Conservation (phyloP, 495 filamentous ascomycete genomes). For the Penicillium waksmanii region DNA sequence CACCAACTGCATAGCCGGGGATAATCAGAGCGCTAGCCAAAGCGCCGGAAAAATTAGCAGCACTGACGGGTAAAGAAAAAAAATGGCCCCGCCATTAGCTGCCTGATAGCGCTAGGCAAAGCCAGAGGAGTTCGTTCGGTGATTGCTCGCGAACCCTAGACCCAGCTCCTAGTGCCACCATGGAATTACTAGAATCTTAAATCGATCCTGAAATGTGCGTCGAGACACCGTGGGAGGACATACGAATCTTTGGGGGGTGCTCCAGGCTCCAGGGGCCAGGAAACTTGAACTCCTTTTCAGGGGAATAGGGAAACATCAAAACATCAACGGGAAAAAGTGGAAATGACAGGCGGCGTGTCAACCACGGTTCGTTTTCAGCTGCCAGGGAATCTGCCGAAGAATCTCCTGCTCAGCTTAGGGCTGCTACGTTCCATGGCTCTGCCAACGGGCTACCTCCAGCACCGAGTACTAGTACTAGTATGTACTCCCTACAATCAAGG, state of each 20-base stretch:
- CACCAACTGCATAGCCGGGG: conserved; percentile 4
- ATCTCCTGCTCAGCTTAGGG: conserved; percentile 4
- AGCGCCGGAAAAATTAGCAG: neutral
- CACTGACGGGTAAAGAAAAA: neutral
- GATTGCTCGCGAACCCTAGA: conserved; percentile 3
- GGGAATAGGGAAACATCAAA: neutral
- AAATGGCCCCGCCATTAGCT: neutral
- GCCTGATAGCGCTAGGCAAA: neutral
- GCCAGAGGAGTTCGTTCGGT: neutral
- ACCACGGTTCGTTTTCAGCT: neutral
- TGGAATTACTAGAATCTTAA: neutral
- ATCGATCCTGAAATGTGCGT: conserved; percentile 1
- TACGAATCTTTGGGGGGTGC: no score
- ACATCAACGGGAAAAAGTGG: neutral
- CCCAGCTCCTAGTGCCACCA: neutral
- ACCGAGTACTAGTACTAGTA: no score
- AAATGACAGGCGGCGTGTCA: neutral
- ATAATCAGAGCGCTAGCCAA: conserved; percentile 5
- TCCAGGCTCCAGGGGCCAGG: no score
- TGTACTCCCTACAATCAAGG: no score
- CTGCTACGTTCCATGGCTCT: conserved; percentile 12
- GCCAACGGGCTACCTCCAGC: neutral
- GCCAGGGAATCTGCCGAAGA: neutral
- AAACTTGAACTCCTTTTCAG: neutral
- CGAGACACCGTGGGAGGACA: neutral